Evolutionary conservation across 1,139 yeast species (phyloP).

Genomic region (Ashbya aceris): DNA sequence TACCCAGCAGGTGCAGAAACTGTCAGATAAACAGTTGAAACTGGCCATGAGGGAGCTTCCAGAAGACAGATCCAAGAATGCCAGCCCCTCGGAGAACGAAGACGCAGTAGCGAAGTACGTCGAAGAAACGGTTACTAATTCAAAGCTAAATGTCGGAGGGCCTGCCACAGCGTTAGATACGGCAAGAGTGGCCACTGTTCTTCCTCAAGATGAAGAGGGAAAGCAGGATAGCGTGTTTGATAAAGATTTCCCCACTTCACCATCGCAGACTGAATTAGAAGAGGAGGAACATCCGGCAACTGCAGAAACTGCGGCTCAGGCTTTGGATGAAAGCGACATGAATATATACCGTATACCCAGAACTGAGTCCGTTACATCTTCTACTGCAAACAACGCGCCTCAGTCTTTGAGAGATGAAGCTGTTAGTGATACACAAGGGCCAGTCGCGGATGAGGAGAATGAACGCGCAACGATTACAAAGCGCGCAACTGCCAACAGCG

Average conservation of each 20-base stretch:
- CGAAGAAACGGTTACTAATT: slow-evolving; percentile 20
- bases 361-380: slow-evolving; percentile 79
- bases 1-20: slow-evolving; percentile 32
- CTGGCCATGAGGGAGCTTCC: slow-evolving; percentile 27
- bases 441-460: slow-evolving; percentile 8
- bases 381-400: slow-evolving; percentile 88
- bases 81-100: slow-evolving; percentile 9
- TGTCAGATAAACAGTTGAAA: slow-evolving; percentile 31
- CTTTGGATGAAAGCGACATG: slow-evolving; percentile 26
- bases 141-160: slow-evolving; percentile 9
- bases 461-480: slow-evolving; percentile 23
- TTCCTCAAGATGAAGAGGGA: slow-evolving; percentile 18
- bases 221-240: slow-evolving; percentile 27
- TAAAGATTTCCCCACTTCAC: slow-evolving; percentile 30
- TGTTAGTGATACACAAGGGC: slow-evolving; percentile 13
- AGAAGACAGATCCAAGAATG: slow-evolving; percentile 11
- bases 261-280: slow-evolving; percentile 31
- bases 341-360: slow-evolving; percentile 35
- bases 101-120: slow-evolving; percentile 20
- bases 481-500: slow-evolving; percentile 16
- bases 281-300: slow-evolving; percentile 29
- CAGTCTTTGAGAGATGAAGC: slow-evolving; percentile 47
- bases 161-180: neutral
- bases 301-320: slow-evolving; percentile 21
- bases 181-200: neutral